A percentile compares a stretch with the other conserved stretches of the same genome.
phyloP scores from a whole-genome alignment of 2,329 filamentous ascomycete species.

The Paracorniculantispora psalliotae region DNA sequence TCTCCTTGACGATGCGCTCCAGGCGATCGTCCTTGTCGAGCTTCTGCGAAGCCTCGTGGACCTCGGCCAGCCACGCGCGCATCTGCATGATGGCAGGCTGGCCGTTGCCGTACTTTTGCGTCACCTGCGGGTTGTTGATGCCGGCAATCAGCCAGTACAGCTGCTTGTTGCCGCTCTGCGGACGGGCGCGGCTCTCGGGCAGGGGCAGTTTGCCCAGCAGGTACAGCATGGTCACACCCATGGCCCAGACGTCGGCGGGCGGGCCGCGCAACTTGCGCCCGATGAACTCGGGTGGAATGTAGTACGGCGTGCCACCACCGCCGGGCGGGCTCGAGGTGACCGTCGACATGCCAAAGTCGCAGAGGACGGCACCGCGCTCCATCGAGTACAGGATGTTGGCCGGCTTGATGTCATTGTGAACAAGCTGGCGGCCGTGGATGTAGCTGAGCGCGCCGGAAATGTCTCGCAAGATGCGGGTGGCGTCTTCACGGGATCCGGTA shows the following conservation, averaged over 20 bases:
- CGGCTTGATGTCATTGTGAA: slow-evolving; percentile 61
- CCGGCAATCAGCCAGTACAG: slow-evolving; percentile 57
- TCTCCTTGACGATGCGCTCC: slow-evolving; percentile 48
- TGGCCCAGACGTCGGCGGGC: slow-evolving; percentile 54
- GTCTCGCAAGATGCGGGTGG: slow-evolving; percentile 48
- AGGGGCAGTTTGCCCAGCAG: slow-evolving; percentile 51
- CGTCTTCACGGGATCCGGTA: slow-evolving; percentile 43
- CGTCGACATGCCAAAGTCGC: slow-evolving; percentile 56
- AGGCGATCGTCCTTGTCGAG: slow-evolving; percentile 44
- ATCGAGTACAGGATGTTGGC: slow-evolving; percentile 57
- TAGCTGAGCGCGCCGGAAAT: slow-evolving; percentile 51
- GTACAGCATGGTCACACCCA: slow-evolving; percentile 58
- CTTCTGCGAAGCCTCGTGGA: slow-evolving; percentile 42
- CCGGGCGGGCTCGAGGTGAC: slow-evolving; percentile 40
- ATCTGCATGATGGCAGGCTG: slow-evolving; percentile 45
- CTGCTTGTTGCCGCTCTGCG: slow-evolving; percentile 40
- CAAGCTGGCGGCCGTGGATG: slow-evolving; percentile 47
- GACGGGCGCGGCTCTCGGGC: slow-evolving; percentile 46
- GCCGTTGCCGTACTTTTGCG: slow-evolving; percentile 33
- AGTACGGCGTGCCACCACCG: slow-evolving; percentile 56
- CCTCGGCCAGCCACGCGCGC: slow-evolving; percentile 52
- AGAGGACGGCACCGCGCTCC: slow-evolving; percentile 54
- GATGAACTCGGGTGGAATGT: slow-evolving; percentile 58
- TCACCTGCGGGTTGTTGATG: slow-evolving; percentile 38
- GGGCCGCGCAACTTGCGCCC: slow-evolving; percentile 48